Percentiles rank a stretch among this genome's conserved stretches.
Conservation (phyloP, 2,329 filamentous ascomycete species). For the Stachybotrys elegans region DNA sequence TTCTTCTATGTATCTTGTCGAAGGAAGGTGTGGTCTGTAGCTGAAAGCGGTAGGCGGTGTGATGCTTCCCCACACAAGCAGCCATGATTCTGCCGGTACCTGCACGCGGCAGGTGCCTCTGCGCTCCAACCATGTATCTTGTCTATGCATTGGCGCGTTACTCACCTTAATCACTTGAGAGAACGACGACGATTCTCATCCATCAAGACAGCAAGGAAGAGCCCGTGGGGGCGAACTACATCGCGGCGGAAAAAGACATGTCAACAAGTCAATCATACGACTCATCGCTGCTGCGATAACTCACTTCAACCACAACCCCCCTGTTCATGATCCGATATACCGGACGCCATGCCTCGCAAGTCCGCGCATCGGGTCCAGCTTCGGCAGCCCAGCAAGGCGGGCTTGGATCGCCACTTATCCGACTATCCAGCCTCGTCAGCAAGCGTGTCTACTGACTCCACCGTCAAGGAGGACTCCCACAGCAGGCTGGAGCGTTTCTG, state of each 20-base stretch:
- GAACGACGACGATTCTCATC: too few species aligned
- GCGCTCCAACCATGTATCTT: too few species aligned
- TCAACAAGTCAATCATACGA: too few species aligned
- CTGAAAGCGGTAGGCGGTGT: conserved; percentile 10
- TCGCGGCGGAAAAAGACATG: too few species aligned
- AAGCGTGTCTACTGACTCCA: conserved; percentile 46
- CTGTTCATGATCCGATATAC: conserved; percentile 39
- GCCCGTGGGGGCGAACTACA: too few species aligned
- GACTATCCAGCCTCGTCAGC: conserved; percentile 41
- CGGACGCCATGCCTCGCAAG: conserved; percentile 38
- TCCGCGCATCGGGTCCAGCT: conserved; percentile 48
- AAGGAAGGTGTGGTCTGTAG: too few species aligned
- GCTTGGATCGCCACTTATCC: conserved; percentile 36
- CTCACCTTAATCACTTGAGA: too few species aligned
- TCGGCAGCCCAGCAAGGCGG: conserved; percentile 45
- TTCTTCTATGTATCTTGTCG: too few species aligned
- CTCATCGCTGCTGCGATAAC: conserved; percentile 10
- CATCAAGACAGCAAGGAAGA: too few species aligned
- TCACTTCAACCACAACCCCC: too few species aligned
- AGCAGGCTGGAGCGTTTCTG: conserved; percentile 41
- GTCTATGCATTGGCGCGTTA: too few species aligned
- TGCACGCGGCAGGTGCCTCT: too few species aligned
- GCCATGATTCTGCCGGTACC: conserved; percentile 10
- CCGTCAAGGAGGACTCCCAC: conserved; percentile 29
- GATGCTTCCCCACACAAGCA: not conserved